Conservation (phyloP, 2,329 filamentous ascomycete species). For the Pleoardoris graminearum region DNA sequence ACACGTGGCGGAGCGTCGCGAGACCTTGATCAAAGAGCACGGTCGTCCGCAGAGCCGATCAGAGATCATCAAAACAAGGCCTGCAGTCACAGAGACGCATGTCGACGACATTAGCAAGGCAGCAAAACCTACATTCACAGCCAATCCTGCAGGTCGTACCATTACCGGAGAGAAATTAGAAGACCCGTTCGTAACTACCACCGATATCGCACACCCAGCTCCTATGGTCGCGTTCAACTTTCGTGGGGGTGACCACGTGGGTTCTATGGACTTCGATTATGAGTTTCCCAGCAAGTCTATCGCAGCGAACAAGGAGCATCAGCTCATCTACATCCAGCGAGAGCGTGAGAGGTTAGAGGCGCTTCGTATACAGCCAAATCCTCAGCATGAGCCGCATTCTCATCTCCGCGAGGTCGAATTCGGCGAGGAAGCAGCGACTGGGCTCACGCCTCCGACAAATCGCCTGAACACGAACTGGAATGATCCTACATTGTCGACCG, state of each 20-base stretch:
- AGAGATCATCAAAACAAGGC: slow-evolving; percentile 1
- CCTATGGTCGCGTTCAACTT: background rate
- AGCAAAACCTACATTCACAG: background rate
- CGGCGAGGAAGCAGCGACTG: slow-evolving; percentile 26
- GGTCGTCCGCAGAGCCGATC: slow-evolving; percentile 13
- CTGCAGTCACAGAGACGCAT: slow-evolving; percentile 8
- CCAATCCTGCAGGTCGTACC: slow-evolving; percentile 5
- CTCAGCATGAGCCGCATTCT: slow-evolving; percentile 5
- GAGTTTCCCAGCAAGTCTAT: slow-evolving; percentile 25
- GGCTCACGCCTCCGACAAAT: background rate
- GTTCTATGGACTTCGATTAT: slow-evolving; percentile 31
- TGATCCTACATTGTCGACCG: slow-evolving; percentile 10
- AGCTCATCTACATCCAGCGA: slow-evolving; percentile 12
- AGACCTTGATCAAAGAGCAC: slow-evolving; percentile 19
- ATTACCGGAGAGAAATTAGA: slow-evolving; percentile 23
- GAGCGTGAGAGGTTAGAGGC: slow-evolving; percentile 15
- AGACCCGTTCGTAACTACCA: slow-evolving; percentile 32
- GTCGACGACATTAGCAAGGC: slow-evolving; percentile 3
- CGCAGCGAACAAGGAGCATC: background rate
- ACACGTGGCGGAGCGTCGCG: slow-evolving; percentile 46
- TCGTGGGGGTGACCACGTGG: slow-evolving; percentile 3
- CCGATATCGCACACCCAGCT: background rate
- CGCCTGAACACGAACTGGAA: background rate
- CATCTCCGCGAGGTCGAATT: slow-evolving; percentile 23
- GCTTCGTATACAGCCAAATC: slow-evolving; percentile 8